Percentiles rank a stretch among this genome's conserved stretches.
These are phyloP conservation scores for Calonectria leucothoes DNA, from an alignment of 2,329 filamentous ascomycete species.

Conservation along the genomic window DNA sequence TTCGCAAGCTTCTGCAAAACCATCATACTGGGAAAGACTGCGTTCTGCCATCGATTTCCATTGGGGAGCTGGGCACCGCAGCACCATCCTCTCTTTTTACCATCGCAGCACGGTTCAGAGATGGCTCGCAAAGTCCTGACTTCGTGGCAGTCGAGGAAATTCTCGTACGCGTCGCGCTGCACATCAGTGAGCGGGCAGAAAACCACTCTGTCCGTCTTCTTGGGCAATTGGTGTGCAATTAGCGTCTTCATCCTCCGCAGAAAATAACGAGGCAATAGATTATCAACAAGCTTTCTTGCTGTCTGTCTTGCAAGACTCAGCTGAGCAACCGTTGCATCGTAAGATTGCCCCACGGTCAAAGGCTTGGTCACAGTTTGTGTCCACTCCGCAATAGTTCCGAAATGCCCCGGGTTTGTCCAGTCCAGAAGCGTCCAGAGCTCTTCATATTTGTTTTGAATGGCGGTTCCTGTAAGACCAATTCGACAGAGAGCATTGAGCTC, in stretches of 20 bases:
- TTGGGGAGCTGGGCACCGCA: constrained; percentile 72
- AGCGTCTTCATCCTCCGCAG: constrained; percentile 92
- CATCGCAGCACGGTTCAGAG: constrained; percentile 75
- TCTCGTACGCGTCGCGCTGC: constrained; percentile 86
- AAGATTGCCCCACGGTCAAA: constrained; percentile 88
- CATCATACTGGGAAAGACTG: constrained; percentile 87
- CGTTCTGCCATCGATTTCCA: constrained; percentile 76
- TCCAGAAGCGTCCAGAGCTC: constrained; percentile 97
- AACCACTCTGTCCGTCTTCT: constrained; percentile 93
- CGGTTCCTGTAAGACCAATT: constrained; percentile 93
- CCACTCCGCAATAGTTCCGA: constrained; percentile 78
- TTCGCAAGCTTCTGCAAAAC: constrained; percentile 90
- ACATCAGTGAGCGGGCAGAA: constrained; percentile 91
- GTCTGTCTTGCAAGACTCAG: constrained; percentile 84
- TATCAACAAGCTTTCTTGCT: constrained; percentile 85
- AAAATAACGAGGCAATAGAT: constrained; percentile 90
- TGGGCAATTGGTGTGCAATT: constrained; percentile 91
- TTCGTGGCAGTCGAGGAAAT: constrained; percentile 77
- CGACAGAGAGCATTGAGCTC: constrained; percentile 91
- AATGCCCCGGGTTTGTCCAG: constrained; percentile 89
- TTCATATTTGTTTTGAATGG: constrained; percentile 98
- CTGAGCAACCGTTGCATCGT: constrained; percentile 87
- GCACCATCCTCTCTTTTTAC: constrained; percentile 81
- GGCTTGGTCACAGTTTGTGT: constrained; percentile 81
- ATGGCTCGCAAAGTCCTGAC: constrained; percentile 76